These are phyloP conservation scores for Amniculicola lignicola DNA, from an alignment of 495 filamentous ascomycete species.

Conservation along the genomic window DNA sequence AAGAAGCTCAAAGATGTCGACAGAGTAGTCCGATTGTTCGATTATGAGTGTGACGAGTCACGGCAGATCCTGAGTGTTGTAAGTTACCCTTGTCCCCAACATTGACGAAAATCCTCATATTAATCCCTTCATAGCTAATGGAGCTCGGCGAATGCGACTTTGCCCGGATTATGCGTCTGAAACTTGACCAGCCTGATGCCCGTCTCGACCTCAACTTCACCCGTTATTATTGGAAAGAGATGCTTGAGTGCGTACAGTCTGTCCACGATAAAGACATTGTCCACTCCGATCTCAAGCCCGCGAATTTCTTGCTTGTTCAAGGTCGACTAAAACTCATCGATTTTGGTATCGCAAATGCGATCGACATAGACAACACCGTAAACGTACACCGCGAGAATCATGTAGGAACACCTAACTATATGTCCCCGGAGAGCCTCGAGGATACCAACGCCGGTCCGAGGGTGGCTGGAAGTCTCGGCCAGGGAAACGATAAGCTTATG, in stretches of 20 bases:
- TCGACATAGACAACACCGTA: conserved; percentile 85
- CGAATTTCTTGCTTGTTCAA: conserved; percentile 57
- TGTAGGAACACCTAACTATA: conserved; percentile 96
- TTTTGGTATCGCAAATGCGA: conserved; percentile 97
- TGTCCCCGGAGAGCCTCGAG: conserved; percentile 90
- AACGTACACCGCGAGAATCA: conserved; percentile 96
- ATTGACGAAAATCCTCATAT: no score
- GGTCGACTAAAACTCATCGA: conserved; percentile 49
- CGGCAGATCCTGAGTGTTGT: conserved; percentile 82
- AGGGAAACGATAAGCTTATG: no score
- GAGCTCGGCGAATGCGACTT: conserved; percentile 96
- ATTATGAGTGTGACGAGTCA: conserved; percentile 88
- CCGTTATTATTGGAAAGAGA: conserved; percentile 98
- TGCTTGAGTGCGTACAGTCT: conserved; percentile 90
- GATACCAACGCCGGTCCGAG: conserved; percentile 70
- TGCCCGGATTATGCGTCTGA: conserved; percentile 74
- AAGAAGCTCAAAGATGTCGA: conserved; percentile 78
- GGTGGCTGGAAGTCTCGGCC: conserved; percentile 43
- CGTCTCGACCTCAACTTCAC: conserved; percentile 83
- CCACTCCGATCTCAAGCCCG: conserved; percentile 93
- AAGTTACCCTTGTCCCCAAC: no score
- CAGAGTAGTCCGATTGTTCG: conserved; percentile 82
- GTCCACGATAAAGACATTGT: conserved; percentile 89
- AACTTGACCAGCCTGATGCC: conserved; percentile 61
- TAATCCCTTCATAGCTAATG: conserved; percentile 62